Base-by-base conservation (phyloP, 2,329 filamentous ascomycete species). In the Colletotrichum lentis region DNA sequence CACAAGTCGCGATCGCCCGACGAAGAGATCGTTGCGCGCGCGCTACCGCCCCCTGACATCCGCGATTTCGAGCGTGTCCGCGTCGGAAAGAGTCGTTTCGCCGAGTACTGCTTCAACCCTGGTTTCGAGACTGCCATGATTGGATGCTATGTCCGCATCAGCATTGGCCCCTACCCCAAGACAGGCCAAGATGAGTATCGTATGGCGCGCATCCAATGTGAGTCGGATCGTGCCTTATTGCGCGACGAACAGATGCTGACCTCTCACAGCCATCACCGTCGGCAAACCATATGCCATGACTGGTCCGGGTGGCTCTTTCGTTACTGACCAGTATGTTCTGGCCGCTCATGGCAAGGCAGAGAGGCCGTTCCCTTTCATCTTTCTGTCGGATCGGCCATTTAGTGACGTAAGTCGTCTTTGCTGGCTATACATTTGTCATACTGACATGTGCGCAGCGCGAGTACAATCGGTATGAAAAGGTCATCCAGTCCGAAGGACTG, bases 51-150 rank as follows among this genome's bases (percentile, higher is more conserved):
- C 31, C 88, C 92, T 2, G 88, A 91, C 43, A 82, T 97, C 22
- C 86, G 85, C n/a, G 93, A 98, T 77, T 89, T 95, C 71, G 91
- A 98, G 76, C 88, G 92, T 58, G 88, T 95, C 61, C 89, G 93
- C 65, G 87, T 99, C 67, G 93, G 94, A 57, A 88, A 96, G 70
- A 91, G 88, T 72, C 92, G 94, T 75, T 97, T 99, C 77, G 91
- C 91, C 7, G 89, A 95, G 74, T 91, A 97, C 63, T 97, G 94
- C 84, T 97, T 97, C 81, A 95, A 94, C 73, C 96, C 96, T 12
- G 90, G 90, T 4, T 97, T 99, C 72, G 92, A 97, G 64, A 82
- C 91, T 10, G 86, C 91, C 37, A 91, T 97, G 74, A 88, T 84
- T 18, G 93, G 93, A 59, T 96, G 94, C 78, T 99, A 91, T 77